These are phyloP conservation scores for Tylopilus rubrobrunneus DNA, from an alignment of 768 basidiomycete genomes.

Conservation along the genomic window DNA sequence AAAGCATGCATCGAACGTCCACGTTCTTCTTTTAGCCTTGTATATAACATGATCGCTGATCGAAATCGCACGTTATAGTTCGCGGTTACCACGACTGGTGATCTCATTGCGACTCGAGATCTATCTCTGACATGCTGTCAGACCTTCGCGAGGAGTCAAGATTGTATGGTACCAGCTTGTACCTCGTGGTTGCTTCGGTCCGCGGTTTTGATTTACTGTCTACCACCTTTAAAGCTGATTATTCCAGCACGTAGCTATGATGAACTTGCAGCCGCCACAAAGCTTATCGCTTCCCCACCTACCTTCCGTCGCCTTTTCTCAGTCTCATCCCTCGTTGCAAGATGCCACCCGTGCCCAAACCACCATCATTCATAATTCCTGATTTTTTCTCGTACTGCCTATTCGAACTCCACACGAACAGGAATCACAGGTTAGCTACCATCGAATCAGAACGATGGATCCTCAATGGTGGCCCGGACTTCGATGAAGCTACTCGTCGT, in stretches of 20 bases:
- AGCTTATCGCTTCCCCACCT: background rate
- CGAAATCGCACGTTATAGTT: no score
- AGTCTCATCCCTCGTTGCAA: constrained; percentile 6
- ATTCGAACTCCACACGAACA: background rate
- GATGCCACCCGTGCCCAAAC: constrained; percentile 17
- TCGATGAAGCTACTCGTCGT: constrained; percentile 48
- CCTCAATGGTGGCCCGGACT: constrained; percentile 36
- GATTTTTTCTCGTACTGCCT: background rate
- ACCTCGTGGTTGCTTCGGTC: background rate
- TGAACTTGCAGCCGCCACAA: background rate
- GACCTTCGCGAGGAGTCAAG: background rate
- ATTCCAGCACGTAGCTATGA: background rate
- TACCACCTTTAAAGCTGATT: background rate
- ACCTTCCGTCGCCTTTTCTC: background rate
- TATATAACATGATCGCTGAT: no score
- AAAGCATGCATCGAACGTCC: no score
- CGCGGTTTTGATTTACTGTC: background rate
- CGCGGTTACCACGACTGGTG: no score
- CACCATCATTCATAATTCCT: background rate
- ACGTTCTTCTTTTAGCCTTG: no score
- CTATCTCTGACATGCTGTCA: background rate
- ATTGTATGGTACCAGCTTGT: background rate
- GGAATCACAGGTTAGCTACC: background rate
- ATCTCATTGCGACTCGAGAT: no score
- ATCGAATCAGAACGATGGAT: background rate